Percentiles rank a stretch among this genome's conserved stretches.
Conservation (phyloP, 345 rosid genomes). For the Conringia planisiliqua region DNA sequence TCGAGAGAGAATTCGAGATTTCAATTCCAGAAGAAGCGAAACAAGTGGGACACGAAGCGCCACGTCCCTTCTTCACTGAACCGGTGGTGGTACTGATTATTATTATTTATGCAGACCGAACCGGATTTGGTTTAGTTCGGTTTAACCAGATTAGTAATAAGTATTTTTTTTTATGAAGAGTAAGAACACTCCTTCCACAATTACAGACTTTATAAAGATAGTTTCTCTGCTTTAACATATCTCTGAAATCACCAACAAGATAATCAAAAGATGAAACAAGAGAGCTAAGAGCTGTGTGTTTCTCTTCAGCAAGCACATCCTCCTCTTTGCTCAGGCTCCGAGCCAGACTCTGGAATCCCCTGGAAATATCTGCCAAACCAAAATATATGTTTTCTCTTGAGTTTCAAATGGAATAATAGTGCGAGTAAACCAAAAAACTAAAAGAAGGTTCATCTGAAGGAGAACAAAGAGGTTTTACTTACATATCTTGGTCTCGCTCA, state of each 20-base stretch:
- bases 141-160: no score
- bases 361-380: conserved; percentile 70
- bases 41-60: conserved; percentile 29
- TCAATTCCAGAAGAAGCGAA: conserved; percentile 10
- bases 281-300: background rate
- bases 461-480: conserved; percentile 23
- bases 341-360: conserved; percentile 64
- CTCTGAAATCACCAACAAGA: no score
- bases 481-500: conserved; percentile 89
- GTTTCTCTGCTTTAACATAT: no score
- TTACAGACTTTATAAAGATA: no score
- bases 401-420: no score
- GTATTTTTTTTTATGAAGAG: no score
- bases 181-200: no score
- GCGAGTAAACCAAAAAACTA: no score
- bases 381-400: background rate
- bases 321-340: conserved; percentile 82
- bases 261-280: background rate
- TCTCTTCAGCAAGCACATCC: conserved; percentile 79
- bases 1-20: background rate
- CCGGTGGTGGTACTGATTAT: background rate
- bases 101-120: background rate
- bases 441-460: background rate
- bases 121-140: background rate
- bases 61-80: conserved; percentile 40